These are phyloP conservation scores for Rhazya stricta DNA, from an alignment of 257 asterid species.

Conservation along the genomic window DNA sequence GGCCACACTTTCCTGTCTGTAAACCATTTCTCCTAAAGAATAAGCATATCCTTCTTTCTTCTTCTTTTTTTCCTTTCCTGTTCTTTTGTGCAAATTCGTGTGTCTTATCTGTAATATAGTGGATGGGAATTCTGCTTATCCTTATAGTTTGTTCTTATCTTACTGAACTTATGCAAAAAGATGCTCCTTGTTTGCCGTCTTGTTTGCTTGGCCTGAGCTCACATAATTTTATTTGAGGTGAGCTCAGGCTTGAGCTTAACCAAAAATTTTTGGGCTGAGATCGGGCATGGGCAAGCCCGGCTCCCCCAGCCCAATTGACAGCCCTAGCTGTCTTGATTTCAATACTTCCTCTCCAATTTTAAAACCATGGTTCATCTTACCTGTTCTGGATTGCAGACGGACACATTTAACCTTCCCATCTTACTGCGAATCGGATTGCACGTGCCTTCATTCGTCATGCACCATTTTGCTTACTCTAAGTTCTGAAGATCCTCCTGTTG, in stretches of 20 bases:
- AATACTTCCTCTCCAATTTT: not conserved
- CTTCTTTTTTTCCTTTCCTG: fast-evolving
- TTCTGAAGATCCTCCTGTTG: too few relatives aligned
- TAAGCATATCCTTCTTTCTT: not conserved
- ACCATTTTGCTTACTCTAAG: too few relatives aligned
- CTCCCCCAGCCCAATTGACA: too few relatives aligned
- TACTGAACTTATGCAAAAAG: not conserved
- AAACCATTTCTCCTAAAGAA: not conserved
- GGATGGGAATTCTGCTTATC: constrained; percentile 1
- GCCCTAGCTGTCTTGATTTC: constrained; percentile 22
- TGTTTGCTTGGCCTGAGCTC: too few relatives aligned
- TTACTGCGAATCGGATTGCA: constrained; percentile 74
- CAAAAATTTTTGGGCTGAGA: too few relatives aligned
- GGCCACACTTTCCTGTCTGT: not conserved
- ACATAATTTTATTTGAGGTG: too few relatives aligned
- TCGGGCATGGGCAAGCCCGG: too few relatives aligned
- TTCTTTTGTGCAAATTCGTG: not conserved
- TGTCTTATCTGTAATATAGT: not conserved
- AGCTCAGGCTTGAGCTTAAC: too few relatives aligned
- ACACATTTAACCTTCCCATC: constrained; percentile 91
- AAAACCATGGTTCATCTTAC: not conserved
- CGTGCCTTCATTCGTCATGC: too few relatives aligned
- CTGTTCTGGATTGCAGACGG: constrained; percentile 56
- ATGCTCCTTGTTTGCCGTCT: constrained; percentile 3
- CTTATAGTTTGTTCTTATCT: too few relatives aligned